A percentile compares a stretch with the other conserved stretches of the same genome.
phyloP scores from a whole-genome alignment of 2,329 filamentous ascomycete genomes.

The Hymenoscyphus fraxineus region DNA sequence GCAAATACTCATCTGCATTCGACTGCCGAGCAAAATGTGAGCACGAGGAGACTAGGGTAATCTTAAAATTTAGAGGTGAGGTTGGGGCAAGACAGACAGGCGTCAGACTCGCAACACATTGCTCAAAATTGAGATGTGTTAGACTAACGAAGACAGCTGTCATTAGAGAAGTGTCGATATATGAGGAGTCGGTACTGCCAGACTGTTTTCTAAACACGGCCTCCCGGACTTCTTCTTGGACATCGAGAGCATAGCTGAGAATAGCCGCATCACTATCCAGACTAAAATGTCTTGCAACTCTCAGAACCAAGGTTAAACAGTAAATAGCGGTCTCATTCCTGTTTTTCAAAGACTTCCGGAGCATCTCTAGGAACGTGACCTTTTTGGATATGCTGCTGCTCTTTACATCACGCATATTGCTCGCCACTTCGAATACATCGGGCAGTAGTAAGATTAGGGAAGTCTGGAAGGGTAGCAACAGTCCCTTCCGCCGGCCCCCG shows the following conservation, averaged over 20 bases:
- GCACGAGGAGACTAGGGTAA: conserved; percentile 59
- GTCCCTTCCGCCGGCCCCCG: conserved; percentile 50
- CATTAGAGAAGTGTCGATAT: conserved; percentile 61
- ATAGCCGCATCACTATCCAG: conserved; percentile 54
- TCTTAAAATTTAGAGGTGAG: conserved; percentile 57
- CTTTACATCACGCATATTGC: conserved; percentile 62
- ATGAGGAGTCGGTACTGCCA: conserved; percentile 43
- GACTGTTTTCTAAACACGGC: conserved; percentile 57
- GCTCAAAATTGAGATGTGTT: conserved; percentile 57
- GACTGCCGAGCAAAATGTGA: conserved; percentile 56
- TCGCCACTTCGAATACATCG: conserved; percentile 67
- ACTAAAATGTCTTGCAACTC: conserved; percentile 61
- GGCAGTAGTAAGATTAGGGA: conserved; percentile 60
- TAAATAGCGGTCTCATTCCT: conserved; percentile 65
- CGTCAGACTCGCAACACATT: conserved; percentile 53
- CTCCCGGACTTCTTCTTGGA: conserved; percentile 65
- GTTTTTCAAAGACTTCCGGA: conserved; percentile 60
- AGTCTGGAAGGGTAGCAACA: conserved; percentile 60
- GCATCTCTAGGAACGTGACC: conserved; percentile 59
- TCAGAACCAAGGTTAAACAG: conserved; percentile 59
- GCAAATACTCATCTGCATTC: conserved; percentile 47
- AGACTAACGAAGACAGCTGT: conserved; percentile 65
- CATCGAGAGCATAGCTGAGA: conserved; percentile 64
- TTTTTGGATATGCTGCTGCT: conserved; percentile 61
- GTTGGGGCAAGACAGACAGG: conserved; percentile 54